Evolutionary conservation across 306 rosid genomes (phyloP).

Genomic region (Cajanus cajan): DNA sequence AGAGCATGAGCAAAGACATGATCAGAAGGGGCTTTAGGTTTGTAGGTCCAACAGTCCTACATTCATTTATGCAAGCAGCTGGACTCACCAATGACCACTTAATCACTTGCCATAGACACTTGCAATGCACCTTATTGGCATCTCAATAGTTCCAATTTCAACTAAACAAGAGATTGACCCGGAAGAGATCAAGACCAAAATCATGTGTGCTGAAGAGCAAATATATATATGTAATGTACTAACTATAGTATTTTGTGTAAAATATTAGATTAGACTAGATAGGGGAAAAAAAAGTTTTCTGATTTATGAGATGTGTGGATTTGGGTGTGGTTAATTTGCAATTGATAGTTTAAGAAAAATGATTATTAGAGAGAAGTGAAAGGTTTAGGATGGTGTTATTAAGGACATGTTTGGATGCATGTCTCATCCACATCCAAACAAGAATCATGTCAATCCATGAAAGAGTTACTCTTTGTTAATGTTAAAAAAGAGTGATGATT

Average conservation of each 20-base stretch:
- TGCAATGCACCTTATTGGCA: conserved; percentile 57
- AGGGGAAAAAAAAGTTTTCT: conserved; percentile 17
- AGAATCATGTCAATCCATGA: too few species aligned
- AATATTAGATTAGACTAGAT: conserved; percentile 45
- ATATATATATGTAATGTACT: conserved; percentile 37
- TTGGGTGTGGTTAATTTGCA: neutral
- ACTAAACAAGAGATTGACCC: conserved; percentile 29
- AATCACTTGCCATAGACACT: conserved; percentile 79
- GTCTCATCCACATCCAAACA: too few species aligned
- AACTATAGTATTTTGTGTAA: conserved; percentile 55
- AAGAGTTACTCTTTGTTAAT: too few species aligned
- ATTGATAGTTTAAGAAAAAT: neutral
- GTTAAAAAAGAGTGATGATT: too few species aligned
- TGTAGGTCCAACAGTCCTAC: conserved; percentile 91
- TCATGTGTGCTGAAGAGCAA: conserved; percentile 20
- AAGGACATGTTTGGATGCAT: neutral
- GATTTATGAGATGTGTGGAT: conserved; percentile 29
- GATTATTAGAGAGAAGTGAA: conserved; percentile 24
- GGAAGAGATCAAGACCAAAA: neutral
- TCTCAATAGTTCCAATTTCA: conserved; percentile 33
- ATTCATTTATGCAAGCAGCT: conserved; percentile 92
- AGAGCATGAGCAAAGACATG: conserved; percentile 93
- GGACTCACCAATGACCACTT: conserved; percentile 95
- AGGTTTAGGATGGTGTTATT: conserved; percentile 32
- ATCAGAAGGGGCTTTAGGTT: conserved; percentile 80